Evolutionary conservation across 345 rosid genomes (phyloP).

Genomic region (Citropsis articulata): DNA sequence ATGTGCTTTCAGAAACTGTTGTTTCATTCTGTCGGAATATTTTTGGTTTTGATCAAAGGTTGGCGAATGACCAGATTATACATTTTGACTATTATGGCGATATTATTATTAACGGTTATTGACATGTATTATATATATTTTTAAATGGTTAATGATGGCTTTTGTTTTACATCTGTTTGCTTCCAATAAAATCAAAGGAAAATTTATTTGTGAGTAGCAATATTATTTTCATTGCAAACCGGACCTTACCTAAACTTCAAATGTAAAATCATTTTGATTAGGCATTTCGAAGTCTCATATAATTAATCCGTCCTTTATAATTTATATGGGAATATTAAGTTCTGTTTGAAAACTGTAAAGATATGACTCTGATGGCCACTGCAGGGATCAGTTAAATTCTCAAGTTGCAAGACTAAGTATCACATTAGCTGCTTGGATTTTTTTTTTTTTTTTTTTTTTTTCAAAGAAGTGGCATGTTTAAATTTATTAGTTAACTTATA

Average conservation of each 20-base stretch:
- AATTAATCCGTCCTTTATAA: too few relatives aligned
- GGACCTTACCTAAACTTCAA: background rate
- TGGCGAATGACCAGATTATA: background rate
- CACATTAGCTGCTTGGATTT: background rate
- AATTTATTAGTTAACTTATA: too few relatives aligned
- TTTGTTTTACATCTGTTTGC: background rate
- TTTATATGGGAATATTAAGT: background rate
- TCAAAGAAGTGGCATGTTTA: background rate
- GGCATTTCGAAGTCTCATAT: background rate
- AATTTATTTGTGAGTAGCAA: background rate
- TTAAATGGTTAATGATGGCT: background rate
- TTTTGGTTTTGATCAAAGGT: background rate
- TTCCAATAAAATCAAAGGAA: background rate
- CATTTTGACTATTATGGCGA: too few relatives aligned
- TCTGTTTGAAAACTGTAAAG: background rate
- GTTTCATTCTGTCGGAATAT: background rate
- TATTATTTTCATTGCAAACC: background rate
- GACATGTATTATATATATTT: background rate
- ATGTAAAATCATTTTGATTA: background rate
- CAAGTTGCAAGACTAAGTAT: background rate
- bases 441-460: too few relatives aligned
- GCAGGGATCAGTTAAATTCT: background rate
- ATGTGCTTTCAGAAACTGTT: background rate
- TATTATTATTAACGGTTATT: background rate
- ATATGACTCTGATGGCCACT: background rate